Conservation (phyloP, 805 yeast species). For the Tetrapisispora iriomotensis region DNA sequence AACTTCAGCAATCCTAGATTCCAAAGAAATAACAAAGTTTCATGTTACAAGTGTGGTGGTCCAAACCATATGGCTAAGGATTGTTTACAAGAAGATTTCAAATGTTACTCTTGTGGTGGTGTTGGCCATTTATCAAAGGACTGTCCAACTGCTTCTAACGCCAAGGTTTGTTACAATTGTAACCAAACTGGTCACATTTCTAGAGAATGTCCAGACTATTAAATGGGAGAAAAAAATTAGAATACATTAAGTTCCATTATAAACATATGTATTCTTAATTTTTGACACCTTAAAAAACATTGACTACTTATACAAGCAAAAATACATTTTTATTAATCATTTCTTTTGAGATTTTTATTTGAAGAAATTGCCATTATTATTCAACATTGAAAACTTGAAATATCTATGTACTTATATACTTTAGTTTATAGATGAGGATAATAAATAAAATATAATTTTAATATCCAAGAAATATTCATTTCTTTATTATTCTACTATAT, state of each 20-base stretch:
- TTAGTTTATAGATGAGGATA: too few relatives aligned
- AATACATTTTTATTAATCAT: too few relatives aligned
- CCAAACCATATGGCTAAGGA: constrained; percentile 91
- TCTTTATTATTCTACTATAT: too few relatives aligned
- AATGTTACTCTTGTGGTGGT: constrained; percentile 90
- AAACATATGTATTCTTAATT: neutral
- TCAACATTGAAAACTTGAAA: too few relatives aligned
- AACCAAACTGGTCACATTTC: constrained; percentile 74
- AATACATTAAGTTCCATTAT: neutral
- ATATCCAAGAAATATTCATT: too few relatives aligned
- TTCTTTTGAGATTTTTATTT: too few relatives aligned
- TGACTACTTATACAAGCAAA: too few relatives aligned
- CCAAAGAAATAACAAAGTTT: constrained; percentile 18
- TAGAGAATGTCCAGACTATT: constrained; percentile 47
- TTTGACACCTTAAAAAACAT: too few relatives aligned
- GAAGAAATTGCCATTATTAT: too few relatives aligned
- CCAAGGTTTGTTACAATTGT: constrained; percentile 39
- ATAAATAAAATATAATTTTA: too few relatives aligned
- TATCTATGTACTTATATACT: too few relatives aligned
- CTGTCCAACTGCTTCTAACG: constrained; percentile 52
- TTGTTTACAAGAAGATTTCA: constrained; percentile 64
- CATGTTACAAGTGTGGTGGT: constrained; percentile 87
- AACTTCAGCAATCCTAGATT: neutral
- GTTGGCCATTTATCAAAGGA: constrained; percentile 84
- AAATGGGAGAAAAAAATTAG: constrained; percentile 2